These are phyloP conservation scores for Carallia brachiata DNA, from an alignment of 345 rosid genomes.

Conservation along the genomic window DNA sequence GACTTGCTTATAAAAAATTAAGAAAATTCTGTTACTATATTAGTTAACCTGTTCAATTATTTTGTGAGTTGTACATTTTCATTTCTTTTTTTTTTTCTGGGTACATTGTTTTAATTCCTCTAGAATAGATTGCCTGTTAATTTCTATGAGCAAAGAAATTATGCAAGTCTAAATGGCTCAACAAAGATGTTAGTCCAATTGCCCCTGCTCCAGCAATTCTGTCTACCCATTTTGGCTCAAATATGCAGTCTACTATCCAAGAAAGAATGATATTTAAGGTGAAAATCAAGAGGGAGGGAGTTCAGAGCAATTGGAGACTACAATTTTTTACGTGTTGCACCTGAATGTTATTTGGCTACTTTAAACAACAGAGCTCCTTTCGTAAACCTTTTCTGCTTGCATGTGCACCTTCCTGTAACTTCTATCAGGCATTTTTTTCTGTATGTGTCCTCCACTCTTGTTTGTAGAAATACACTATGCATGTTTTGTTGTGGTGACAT, in stretches of 20 bases:
- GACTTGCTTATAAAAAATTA: neutral
- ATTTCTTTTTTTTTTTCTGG: neutral
- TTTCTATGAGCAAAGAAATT: neutral
- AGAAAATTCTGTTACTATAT: neutral
- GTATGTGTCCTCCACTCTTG: too few relatives aligned
- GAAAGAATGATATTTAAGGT: too few relatives aligned
- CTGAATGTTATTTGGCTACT: neutral
- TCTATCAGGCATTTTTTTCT: too few relatives aligned
- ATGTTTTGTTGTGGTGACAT: neutral
- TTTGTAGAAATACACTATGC: neutral
- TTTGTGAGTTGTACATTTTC: neutral
- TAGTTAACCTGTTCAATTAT: neutral
- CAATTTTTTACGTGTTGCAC: neutral
- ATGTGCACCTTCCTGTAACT: neutral
- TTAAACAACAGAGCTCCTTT: too few relatives aligned
- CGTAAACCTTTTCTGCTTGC: neutral
- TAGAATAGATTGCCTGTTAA: too few relatives aligned
- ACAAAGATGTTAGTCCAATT: neutral
- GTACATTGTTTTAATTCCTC: neutral
- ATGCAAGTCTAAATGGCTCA: too few relatives aligned
- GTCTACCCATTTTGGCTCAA: neutral
- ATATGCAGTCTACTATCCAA: neutral
- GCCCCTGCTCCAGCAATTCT: neutral
- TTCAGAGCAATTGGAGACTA: neutral
- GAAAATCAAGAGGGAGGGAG: too few relatives aligned